Evolutionary conservation across 2,329 filamentous ascomycete genomes (phyloP).

Genomic region (Grosmannia clavigera): DNA sequence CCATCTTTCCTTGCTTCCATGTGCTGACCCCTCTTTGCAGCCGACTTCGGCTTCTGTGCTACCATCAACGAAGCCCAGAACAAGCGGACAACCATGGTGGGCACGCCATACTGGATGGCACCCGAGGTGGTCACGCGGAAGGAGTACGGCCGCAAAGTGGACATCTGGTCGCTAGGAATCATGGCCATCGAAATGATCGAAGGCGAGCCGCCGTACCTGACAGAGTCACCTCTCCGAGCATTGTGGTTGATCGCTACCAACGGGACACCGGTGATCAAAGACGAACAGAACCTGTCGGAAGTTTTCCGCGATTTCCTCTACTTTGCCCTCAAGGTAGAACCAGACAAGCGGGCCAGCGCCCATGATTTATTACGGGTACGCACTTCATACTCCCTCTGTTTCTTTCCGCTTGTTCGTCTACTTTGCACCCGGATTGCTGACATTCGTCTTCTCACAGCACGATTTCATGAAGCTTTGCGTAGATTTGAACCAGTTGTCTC

Average conservation of each 20-base stretch:
- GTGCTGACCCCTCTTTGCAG: constrained; percentile 28
- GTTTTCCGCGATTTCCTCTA: constrained; percentile 86
- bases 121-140: constrained; percentile 95
- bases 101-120: constrained; percentile 99
- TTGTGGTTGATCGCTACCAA: constrained; percentile 96
- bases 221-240: constrained; percentile 83
- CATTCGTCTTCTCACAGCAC: constrained; percentile 39
- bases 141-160: constrained; percentile 95
- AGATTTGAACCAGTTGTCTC: constrained; percentile 64
- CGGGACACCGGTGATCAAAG: constrained; percentile 89
- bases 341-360: constrained; percentile 89
- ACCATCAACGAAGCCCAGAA: constrained; percentile 96
- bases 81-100: constrained; percentile 98
- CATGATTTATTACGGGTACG: constrained; percentile 85
- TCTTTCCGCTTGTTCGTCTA: not conserved
- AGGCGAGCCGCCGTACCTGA: constrained; percentile 92
- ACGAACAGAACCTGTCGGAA: constrained; percentile 67
- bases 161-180: constrained; percentile 97
- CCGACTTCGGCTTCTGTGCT: constrained; percentile 97
- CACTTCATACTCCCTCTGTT: not conserved
- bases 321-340: constrained; percentile 90
- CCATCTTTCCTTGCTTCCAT: not conserved
- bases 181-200: constrained; percentile 99
- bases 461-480: constrained; percentile 70
- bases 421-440: constrained; percentile 2